Conservation (phyloP, 2,329 filamentous ascomycete species). For the Mycosphaerella sp. region DNA sequence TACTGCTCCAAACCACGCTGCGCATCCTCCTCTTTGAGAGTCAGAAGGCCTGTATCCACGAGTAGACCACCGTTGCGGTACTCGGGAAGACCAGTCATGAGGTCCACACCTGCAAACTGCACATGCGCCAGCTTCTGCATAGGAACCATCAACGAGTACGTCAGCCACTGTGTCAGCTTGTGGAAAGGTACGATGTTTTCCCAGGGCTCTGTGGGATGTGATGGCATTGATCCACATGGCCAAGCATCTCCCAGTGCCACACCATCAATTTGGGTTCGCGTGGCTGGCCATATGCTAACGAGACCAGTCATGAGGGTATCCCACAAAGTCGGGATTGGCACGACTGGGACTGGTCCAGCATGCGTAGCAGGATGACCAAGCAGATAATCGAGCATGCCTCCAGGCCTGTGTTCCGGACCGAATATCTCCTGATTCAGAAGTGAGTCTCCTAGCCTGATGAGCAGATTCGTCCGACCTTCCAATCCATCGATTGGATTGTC, state of each 20-base stretch:
- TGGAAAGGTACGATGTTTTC: slow-evolving; percentile 86
- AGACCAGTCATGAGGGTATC: slow-evolving; percentile 82
- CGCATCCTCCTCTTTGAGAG: slow-evolving; percentile 62
- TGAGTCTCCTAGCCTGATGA: slow-evolving; percentile 69
- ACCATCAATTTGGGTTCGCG: slow-evolving; percentile 80
- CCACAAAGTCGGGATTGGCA: slow-evolving; percentile 85
- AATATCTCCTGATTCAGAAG: slow-evolving; percentile 78
- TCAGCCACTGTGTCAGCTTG: slow-evolving; percentile 91
- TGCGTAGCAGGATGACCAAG: slow-evolving; percentile 85
- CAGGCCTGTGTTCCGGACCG: slow-evolving; percentile 74
- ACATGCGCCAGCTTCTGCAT: slow-evolving; percentile 77
- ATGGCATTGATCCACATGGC: slow-evolving; percentile 82
- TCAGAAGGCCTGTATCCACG: slow-evolving; percentile 76
- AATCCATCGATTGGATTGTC: slow-evolving; percentile 78
- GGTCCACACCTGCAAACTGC: slow-evolving; percentile 73
- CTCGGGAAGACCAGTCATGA: slow-evolving; percentile 82
- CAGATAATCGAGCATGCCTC: slow-evolving; percentile 95
- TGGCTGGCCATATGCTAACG: slow-evolving; percentile 78
- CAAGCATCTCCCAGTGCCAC: slow-evolving; percentile 88
- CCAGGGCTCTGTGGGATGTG: slow-evolving; percentile 62
- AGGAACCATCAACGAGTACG: slow-evolving; percentile 87
- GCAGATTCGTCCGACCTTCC: slow-evolving; percentile 73
- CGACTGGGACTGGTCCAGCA: slow-evolving; percentile 79
- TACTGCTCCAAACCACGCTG: slow-evolving; percentile 67
- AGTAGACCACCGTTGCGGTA: slow-evolving; percentile 89